phyloP scores from a whole-genome alignment of 768 basidiomycete species.

The Collybia sordida region DNA sequence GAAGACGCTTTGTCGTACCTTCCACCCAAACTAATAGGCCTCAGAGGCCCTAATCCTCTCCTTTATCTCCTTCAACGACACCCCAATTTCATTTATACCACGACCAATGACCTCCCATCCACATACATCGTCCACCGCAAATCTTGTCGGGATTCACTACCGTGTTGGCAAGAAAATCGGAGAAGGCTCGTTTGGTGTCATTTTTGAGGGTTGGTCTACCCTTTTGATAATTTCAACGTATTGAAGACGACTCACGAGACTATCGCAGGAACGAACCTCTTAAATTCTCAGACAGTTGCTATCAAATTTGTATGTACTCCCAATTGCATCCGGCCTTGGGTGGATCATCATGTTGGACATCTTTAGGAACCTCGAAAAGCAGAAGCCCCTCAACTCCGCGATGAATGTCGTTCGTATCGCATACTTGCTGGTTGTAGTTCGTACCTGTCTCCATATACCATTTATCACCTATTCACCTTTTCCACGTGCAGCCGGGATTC shows the following conservation, averaged over 20 bases:
- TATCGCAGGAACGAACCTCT: constrained; percentile 83
- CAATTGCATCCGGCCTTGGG: constrained; percentile 10
- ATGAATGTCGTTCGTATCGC: constrained; percentile 97
- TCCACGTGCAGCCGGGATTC: constrained; percentile 77
- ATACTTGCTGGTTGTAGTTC: constrained; percentile 87
- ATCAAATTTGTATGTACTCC: constrained; percentile 96
- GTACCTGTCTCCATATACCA: constrained; percentile 30
- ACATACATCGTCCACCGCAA: constrained; percentile 60
- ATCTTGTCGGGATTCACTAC: constrained; percentile 95
- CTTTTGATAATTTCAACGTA: background rate
- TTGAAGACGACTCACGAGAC: constrained; percentile 3
- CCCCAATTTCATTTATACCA: constrained; percentile 18
- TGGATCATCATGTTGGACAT: constrained; percentile 6
- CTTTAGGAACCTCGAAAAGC: constrained; percentile 87
- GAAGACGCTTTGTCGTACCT: constrained; percentile 17
- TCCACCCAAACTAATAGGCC: constrained; percentile 27
- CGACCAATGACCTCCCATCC: constrained; percentile 56
- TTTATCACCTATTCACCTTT: constrained; percentile 15
- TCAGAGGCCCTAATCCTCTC: constrained; percentile 25
- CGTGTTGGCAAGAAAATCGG: constrained; percentile 99
- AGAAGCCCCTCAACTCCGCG: constrained; percentile 95
- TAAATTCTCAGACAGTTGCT: constrained; percentile 98
- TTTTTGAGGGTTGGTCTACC: constrained; percentile 69
- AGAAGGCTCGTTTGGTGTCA: constrained; percentile 97
- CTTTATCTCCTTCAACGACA: constrained; percentile 22